Evolutionary conservation across 805 yeast species (phyloP), one percentile per base, ranked within the genome.

Genomic region (Wickerhamiella kazuoi): DNA sequence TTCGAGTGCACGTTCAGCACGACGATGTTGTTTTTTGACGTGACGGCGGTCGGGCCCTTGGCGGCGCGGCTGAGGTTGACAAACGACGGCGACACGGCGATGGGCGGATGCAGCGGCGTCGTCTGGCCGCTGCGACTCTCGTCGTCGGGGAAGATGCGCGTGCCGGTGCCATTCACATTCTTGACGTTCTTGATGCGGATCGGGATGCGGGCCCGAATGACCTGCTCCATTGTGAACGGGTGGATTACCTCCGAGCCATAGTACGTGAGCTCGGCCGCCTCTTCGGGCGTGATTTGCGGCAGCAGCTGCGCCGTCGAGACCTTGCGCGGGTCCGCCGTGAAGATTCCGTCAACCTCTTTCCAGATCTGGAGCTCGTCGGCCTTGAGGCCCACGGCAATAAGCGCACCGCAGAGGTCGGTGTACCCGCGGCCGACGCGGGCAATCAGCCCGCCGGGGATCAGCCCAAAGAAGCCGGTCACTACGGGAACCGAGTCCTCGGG

Each of bases 211-310:
- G 96, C 96, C 50, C 76, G 74, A 51, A 90, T 90, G 42, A 87
- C 98, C 64, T 90, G 98, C 63, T 87, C 97, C 98, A 90, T 90
- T 18, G 98, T 90, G 66, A 90, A 86, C 3, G 98, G 98, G 55
- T 90, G 98, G 50, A 90, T 90, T 48, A 90, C 98, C 62, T 90
- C 98, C 2, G 93, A 78, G 34, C 98, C 98, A 55, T 90, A 90
- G 61, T 90, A 90, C 1, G 98, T 90, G 58, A 90, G 71, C 63
- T 90, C 98, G 0, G 97, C 90, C 3, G 98, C 98, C 63, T 90
- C 98, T 55, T 90, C 97, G 3, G 98, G 98, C 0, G 97, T 90
- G 46, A 90, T 95, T 39, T 83, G 73, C 42, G 74, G 72, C 46
- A 90, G 66, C 38, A 87, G 65, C 50, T 94, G 69, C 3, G 98